Evolutionary conservation across 176 grass and related monocot species (phyloP).

Genomic region (Bolboschoenus planiculmis): DNA sequence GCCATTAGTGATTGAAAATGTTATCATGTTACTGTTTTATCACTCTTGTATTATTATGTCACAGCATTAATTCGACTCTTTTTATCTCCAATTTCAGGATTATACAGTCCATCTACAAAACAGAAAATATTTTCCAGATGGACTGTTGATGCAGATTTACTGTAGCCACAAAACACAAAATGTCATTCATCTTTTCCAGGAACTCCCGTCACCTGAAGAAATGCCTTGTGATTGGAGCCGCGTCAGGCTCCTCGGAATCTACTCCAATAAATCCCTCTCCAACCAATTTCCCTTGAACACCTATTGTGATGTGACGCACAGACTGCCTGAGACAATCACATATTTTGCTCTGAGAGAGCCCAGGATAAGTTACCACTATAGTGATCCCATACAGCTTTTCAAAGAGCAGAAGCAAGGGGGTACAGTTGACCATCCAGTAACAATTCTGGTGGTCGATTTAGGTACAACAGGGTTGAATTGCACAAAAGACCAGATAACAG

Average conservation of each 20-base stretch:
- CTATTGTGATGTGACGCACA: constrained; percentile 22
- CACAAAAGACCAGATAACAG: constrained; percentile 54
- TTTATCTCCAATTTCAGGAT: neutral
- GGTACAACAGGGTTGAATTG: constrained; percentile 71
- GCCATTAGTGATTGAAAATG: neutral
- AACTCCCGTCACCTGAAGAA: constrained; percentile 58
- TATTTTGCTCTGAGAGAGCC: constrained; percentile 32
- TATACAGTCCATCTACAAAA: neutral
- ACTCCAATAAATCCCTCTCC: neutral
- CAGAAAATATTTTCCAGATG: neutral
- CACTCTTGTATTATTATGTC: neutral
- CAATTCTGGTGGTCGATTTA: constrained; percentile 85
- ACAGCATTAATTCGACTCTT: neutral
- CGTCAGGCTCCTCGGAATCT: constrained; percentile 31
- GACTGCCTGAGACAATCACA: constrained; percentile 31
- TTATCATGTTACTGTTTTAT: neutral
- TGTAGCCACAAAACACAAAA: neutral
- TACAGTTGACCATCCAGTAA: constrained; percentile 52
- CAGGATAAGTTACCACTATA: constrained; percentile 40
- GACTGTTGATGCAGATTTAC: neutral
- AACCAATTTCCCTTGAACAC: neutral
- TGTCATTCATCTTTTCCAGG: constrained; percentile 38
- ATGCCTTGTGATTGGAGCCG: constrained; percentile 33
- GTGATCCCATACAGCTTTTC: constrained; percentile 58
- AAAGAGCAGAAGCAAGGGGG: constrained; percentile 28